Evolutionary conservation across 805 yeast species (phyloP).

Genomic region (Barnettozyma wickerhamii): DNA sequence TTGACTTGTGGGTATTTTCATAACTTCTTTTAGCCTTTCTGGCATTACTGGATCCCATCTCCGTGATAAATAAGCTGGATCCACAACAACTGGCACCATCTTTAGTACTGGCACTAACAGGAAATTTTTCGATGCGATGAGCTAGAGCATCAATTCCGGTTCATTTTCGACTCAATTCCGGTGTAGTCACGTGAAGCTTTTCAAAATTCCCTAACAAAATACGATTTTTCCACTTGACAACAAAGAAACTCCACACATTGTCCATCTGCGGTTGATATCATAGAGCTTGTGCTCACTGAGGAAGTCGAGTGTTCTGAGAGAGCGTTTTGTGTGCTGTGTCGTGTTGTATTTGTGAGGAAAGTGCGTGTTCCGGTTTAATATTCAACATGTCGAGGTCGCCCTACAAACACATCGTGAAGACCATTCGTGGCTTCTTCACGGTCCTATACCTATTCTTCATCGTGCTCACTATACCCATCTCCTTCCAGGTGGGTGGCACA

Average conservation of each 20-base stretch:
- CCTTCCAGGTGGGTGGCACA: slow-evolving; percentile 91
- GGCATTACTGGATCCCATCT: slow-evolving; percentile 15
- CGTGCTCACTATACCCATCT: slow-evolving; percentile 80
- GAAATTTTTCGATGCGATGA: background rate
- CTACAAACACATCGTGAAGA: slow-evolving; percentile 9
- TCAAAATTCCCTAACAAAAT: background rate
- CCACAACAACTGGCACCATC: no score
- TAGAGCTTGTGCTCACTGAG: no score
- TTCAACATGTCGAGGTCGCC: slow-evolving; percentile 6
- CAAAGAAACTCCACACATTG: no score
- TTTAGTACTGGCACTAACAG: no score
- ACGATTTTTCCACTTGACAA: no score
- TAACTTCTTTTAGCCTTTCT: slow-evolving; percentile 11
- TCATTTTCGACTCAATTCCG: background rate
- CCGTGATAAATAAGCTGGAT: background rate
- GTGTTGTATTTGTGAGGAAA: no score
- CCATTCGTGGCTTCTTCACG: slow-evolving; percentile 36
- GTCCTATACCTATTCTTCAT: slow-evolving; percentile 62
- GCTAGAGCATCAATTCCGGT: background rate
- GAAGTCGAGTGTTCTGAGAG: no score
- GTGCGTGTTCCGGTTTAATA: no score
- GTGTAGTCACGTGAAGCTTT: background rate
- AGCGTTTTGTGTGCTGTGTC: background rate
- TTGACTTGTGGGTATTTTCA: background rate
- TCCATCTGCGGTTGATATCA: no score